Evolutionary conservation across 768 basidiomycete species (phyloP), one percentile per base, ranked within the genome.

Genomic region (Leucosporidium yakuticum): DNA sequence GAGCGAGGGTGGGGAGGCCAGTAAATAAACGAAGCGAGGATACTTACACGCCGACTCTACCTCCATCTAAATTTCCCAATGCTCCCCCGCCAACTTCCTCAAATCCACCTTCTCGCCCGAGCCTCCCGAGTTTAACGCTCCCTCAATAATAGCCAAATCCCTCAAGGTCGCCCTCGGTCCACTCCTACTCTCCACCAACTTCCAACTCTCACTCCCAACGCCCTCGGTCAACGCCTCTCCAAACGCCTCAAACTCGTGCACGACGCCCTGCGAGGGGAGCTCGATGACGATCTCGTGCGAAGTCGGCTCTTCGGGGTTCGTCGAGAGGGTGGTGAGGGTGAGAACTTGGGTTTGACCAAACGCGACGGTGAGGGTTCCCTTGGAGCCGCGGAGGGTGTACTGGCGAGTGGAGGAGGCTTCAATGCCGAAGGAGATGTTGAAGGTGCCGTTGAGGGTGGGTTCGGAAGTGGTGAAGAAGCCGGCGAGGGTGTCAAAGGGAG

Each of bases 101-200:
- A 44, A 44, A 44, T 44, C 39, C 3, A 44, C 39, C 39, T 15
- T 44, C 39, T 44, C 39, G 39, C 39, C 39, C 39, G 39, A 44
- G 11, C 39, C 39, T 9, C 39, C 39, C 39, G 39, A 44, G 39
- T n/a, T 86, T 80, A 92, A 79, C 34, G 84, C 84, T 32, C 88
- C 90, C 79, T 94, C 82, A 67, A 94, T 87, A 74, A 91, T 81
- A 32, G 87, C 88, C 34, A 93, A 85, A 76, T 93, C 91, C 69
- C 80, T 80, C 69, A 94, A 78, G 36, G 89, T 85, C 23, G 80
- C 84, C 47, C 81, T 77, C 32, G 88, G 87, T 69, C 84, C 82
- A 20, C 88, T 89, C 25, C 86, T 11, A 74, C 7, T 34, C 49
- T 58, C 55, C 9, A 65, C 68, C 11, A 58, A 36, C 19, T 19